Evolutionary conservation across 306 rosid species (phyloP).

Genomic region (Rosa lucieae): DNA sequence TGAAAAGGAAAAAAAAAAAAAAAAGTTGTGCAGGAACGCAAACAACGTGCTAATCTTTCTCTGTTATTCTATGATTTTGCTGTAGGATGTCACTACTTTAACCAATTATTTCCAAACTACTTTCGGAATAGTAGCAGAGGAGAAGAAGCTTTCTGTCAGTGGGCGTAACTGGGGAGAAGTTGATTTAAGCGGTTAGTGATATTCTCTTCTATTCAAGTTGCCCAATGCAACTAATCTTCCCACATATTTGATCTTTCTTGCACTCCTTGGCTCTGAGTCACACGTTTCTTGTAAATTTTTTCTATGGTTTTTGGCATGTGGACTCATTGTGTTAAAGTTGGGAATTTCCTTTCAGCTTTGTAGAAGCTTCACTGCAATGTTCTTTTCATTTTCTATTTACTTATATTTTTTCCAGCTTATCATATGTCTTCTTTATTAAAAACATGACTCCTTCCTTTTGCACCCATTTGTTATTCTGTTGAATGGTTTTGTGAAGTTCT

Average conservation of each 20-base stretch:
- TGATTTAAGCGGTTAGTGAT: constrained; percentile 76
- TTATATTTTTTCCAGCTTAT: not conserved
- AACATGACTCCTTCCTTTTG: not conserved
- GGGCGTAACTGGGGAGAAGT: constrained; percentile 99
- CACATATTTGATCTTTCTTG: constrained; percentile 2
- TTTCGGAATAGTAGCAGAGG: constrained; percentile 70
- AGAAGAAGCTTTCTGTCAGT: constrained; percentile 91
- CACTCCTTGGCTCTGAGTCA: not conserved
- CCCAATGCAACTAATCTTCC: not conserved
- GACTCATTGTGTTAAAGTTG: not conserved
- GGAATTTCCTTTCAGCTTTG: not conserved
- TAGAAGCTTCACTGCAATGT: not conserved
- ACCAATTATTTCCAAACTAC: constrained; percentile 74
- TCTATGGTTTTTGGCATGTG: not conserved
- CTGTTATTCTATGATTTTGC: constrained; percentile 14
- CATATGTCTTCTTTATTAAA: not conserved
- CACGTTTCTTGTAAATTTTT: not conserved
- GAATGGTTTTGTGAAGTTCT: not conserved
- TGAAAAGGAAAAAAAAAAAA: not conserved
- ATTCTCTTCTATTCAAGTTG: constrained; percentile 21
- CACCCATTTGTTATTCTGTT: not conserved
- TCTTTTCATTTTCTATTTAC: not conserved
- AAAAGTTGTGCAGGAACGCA: not conserved
- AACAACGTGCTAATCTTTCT: constrained; percentile 11
- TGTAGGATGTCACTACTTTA: constrained; percentile 78